Base-by-base conservation (phyloP, 495 filamentous ascomycete genomes). In the Talaromyces nanjingensis region DNA sequence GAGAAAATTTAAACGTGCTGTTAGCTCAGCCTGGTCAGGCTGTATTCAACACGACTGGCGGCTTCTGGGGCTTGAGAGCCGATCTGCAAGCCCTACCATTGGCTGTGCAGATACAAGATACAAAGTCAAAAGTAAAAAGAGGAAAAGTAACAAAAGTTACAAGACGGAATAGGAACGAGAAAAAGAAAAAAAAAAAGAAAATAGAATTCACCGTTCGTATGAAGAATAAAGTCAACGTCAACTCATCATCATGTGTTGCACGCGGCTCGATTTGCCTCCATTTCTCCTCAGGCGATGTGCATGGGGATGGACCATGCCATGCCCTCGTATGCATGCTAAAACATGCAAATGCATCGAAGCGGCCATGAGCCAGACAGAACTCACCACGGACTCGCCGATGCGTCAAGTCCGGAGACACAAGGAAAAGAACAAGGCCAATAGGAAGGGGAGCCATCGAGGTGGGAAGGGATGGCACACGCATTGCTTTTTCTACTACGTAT, bases 51-150 rank as follows among this genome's bases (percentile, higher is more conserved):
- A 39, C n/a, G 59, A 61, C 59, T 27, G 34, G 59, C 20, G 18
- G 29, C 33, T 39, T 37, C n/a, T 60, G 34, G 37, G 59, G 59
- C 33, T 61, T 27, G 59, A 61, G 22, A 47, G 59, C 57, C 59
- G 59, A 61, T 49, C 59, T 45, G 14, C 59, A 45, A 33, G 57
- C 18, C 55, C 33, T 37, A 37, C 18, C 31, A 37, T 37, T 59
- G 57, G 57, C 45, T 20, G 31, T 59, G 18, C 16, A 55, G 27
- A 58, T 58, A 7, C 55, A 33, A 12, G 54, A n/a, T 29, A 24
- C 29, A 57, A 29, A 57, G 12, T 25, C 24, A 53, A 53, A 18
- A 18, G 49, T 12, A 53, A 25, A 18, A 53, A 25, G 33, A 11
- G 11, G 11, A 3, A 42, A 42, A 42, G 37, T 14, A 16, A 42